Base-by-base conservation (phyloP, 495 filamentous ascomycete species). In the Penicillium pancosmium region DNA sequence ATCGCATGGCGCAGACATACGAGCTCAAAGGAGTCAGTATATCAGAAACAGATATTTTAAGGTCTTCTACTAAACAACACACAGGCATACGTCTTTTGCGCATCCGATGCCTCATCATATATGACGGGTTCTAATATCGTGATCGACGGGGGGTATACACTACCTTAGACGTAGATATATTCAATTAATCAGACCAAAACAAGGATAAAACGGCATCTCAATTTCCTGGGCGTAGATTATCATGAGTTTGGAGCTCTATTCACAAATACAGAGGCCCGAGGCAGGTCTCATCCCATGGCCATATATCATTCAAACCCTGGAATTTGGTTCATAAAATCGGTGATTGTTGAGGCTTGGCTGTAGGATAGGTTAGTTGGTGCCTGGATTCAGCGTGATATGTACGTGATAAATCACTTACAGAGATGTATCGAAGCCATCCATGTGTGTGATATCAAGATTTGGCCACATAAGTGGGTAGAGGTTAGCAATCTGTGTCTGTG, bases 41-140 rank as follows among this genome's bases (percentile, higher is more conserved):
- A 12, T 18, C 4, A 11, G 11, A 18, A n/a, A 19, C 15, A 50
- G 41, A 18, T 36, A 11, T 31, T 15, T 47, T 2, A 10, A 34
- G 16, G 44, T 41, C 6, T 31, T 21, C 13, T 40, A 33, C 56
- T 60, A 38, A 36, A 3, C 8, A n/a, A 23, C 2, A 46, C 10
- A 16, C 50, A 72, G 35, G 73, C 60, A 27, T 74, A 74, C 55
- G 56, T 76, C 5, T 76, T 69, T 48, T 63, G 60, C 12, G 73
- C 72, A 7, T 69, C 64, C 2, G 73, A 75, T 56, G 73, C 73
- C 1, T 72, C 66, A 5, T 70, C 67, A 47, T 76, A 72, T 46
- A 75, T 72, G 67, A 76, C 73, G 2, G 72, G 73, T 4, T 54
- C 70, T 2, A 63, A 76, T 47, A 55, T 76, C 13, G 52, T 76